Evolutionary conservation across 306 rosid species (phyloP).

Genomic region (Cicer chorassanicum): DNA sequence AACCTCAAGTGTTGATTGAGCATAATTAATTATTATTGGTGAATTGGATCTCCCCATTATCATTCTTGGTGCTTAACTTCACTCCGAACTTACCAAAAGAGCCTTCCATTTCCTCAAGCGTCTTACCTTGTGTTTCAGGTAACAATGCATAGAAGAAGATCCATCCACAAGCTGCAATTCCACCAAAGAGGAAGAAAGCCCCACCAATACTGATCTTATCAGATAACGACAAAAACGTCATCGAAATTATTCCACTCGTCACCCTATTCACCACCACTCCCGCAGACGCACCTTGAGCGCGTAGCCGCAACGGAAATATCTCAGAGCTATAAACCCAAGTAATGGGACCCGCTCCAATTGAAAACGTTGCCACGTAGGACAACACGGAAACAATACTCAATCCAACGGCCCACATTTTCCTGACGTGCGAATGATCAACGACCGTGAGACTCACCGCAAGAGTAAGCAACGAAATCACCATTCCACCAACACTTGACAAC

Average conservation of each 20-base stretch:
- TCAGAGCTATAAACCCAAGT: constrained; percentile 83
- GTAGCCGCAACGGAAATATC: constrained; percentile 76
- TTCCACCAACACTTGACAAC: constrained; percentile 65
- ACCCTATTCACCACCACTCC: constrained; percentile 67
- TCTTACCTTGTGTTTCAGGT: constrained; percentile 82
- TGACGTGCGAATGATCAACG: constrained; percentile 44
- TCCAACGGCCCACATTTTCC: constrained; percentile 64
- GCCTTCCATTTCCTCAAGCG: constrained; percentile 78
- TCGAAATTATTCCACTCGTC: constrained; percentile 65
- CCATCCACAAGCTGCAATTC: constrained; percentile 66
- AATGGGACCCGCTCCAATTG: constrained; percentile 87
- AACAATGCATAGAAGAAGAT: constrained; percentile 63
- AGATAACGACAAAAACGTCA: constrained; percentile 73
- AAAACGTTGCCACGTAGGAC: constrained; percentile 66
- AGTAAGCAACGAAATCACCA: constrained; percentile 53
- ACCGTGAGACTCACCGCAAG: constrained; percentile 60
- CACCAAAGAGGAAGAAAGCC: constrained; percentile 73
- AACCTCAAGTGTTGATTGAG: not conserved
- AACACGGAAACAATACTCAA: constrained; percentile 52
- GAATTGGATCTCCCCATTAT: constrained; percentile 41
- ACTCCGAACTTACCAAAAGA: constrained; percentile 65
- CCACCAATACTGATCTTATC: constrained; percentile 72
- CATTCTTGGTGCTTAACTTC: constrained; percentile 17
- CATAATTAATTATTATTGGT: not conserved
- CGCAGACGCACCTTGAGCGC: constrained; percentile 82